Conservation (phyloP, 176 grass and related monocot species). For the Carex littledalei region DNA sequence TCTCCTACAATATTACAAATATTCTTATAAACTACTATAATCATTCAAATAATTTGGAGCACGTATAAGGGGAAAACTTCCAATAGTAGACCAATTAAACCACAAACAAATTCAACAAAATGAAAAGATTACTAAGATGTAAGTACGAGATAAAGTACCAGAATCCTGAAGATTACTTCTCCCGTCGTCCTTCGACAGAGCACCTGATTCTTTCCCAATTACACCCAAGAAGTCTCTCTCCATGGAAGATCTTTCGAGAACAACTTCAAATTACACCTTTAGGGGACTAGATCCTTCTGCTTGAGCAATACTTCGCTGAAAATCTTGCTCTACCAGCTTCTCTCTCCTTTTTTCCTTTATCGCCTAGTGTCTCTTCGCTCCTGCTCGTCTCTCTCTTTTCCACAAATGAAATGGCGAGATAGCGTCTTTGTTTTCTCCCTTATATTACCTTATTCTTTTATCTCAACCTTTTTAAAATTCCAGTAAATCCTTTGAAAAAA, state of each 20-base stretch:
- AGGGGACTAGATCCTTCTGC: neutral
- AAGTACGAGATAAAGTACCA: conserved; percentile 35
- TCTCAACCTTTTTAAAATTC: neutral
- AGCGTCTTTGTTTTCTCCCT: conserved; percentile 2
- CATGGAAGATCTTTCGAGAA: conserved; percentile 27
- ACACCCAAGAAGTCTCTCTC: conserved; percentile 79
- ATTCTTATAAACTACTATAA: neutral
- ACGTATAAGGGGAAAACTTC: neutral
- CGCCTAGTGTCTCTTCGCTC: neutral
- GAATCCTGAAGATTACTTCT: conserved; percentile 34
- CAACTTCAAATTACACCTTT: neutral
- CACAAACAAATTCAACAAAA: neutral
- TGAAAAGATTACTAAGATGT: neutral
- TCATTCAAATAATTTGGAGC: neutral
- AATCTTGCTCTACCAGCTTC: neutral
- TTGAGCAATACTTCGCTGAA: neutral
- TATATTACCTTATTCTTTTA: neutral
- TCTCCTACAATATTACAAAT: neutral
- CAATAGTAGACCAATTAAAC: neutral
- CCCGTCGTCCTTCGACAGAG: conserved; percentile 18
- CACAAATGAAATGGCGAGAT: neutral
- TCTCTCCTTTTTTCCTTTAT: neutral
- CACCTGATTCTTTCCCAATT: conserved; percentile 39
- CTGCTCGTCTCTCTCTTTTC: neutral
- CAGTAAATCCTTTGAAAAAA: neutral